Evolutionary conservation across 2,329 filamentous ascomycete species (phyloP).

Genomic region (Colletotrichum siamense): DNA sequence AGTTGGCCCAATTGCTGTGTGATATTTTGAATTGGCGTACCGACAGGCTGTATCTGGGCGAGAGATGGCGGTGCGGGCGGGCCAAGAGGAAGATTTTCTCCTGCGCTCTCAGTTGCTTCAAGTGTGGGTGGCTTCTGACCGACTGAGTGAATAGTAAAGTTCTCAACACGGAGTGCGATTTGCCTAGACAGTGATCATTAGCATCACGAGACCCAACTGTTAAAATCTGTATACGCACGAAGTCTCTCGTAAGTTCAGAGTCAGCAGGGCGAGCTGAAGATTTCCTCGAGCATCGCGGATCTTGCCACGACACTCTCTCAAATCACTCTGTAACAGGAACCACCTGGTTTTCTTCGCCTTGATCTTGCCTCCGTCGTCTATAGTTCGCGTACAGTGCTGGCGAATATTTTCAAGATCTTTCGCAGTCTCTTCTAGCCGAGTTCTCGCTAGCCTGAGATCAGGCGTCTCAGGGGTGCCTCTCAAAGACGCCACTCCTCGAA

Average conservation of each 20-base stretch:
- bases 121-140: too few species aligned
- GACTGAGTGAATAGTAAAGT: too few species aligned
- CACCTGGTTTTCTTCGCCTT: neutral
- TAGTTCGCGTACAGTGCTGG: neutral
- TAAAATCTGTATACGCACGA: too few species aligned
- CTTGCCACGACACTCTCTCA: neutral
- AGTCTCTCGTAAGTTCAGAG: neutral
- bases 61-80: too few species aligned
- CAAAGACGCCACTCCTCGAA: neutral
- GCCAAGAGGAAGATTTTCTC: too few species aligned
- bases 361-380: neutral
- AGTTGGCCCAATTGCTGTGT: too few species aligned
- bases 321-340: neutral
- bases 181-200: too few species aligned
- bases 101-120: too few species aligned
- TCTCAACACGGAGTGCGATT: too few species aligned
- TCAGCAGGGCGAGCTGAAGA: neutral
- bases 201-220: too few species aligned
- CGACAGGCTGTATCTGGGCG: too few species aligned
- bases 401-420: neutral
- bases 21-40: too few species aligned
- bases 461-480: neutral
- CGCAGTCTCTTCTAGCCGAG: neutral
- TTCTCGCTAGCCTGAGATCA: neutral
- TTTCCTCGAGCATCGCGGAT: neutral